Base-by-base conservation (phyloP, 345 rosid species). In the Cardamine occulta region DNA sequence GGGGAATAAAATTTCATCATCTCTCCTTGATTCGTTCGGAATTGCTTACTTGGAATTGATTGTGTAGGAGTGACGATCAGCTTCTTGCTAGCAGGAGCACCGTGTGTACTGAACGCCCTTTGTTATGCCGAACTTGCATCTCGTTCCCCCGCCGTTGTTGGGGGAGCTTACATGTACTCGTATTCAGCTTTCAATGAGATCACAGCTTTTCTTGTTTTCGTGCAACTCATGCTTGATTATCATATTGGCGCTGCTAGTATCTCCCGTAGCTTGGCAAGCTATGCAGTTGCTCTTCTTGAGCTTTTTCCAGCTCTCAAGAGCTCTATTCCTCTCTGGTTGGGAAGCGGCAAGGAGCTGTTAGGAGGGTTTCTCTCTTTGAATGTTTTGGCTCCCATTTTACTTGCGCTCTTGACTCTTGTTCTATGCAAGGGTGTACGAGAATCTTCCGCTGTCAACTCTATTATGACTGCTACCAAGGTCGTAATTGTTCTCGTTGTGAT, bases 131-230 rank as follows among this genome's bases (percentile, higher is more conserved):
- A 44, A 44, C 48, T 44, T 5, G 7, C 48, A 0, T 44, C 48
- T 44, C 48, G 48, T 44, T 44, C 14, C 48, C 48, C 48, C 5
- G 49, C 49, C 15, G 49, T 93, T 68, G 97, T 93, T 21, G 97
- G 99, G 8, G 99, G 99, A 81, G 99, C 98, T 17, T 44, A 44
- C 49, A 44, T 44, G 49, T 44, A 44, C 17, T 15, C 49, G 2
- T 44, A 44, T 44, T 44, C 49, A 44, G 49, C 49, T 44, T 44
- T 44, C 49, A 44, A 44, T 95, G 98, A 95, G 72, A 82, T 90
- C 60, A 93, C 95, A 6, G 97, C 96, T 39, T 95, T 95, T 76
- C 97, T 95, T 42, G 97, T 95, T 21, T 95, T 95, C 75, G 85
- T 88, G 3, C 49, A 44, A 15, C 49, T 44, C 18, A 44, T 44